A percentile compares a stretch with the other conserved stretches of the same genome.
Evolutionary conservation across 306 rosid species (phyloP).

Genomic region (Prunus persica): DNA sequence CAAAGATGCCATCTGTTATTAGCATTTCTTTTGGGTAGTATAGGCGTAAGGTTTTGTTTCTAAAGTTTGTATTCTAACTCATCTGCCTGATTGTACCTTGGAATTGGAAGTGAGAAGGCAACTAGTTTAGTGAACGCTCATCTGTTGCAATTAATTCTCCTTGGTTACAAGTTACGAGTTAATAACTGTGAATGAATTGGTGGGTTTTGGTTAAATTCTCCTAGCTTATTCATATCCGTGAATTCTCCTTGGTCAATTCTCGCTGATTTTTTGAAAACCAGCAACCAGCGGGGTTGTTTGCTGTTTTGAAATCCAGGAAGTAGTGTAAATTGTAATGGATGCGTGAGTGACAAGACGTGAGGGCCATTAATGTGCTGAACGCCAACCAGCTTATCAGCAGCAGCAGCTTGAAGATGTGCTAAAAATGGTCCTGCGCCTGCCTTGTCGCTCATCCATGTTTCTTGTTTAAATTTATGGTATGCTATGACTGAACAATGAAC

Average conservation of each 20-base stretch:
- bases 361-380: no score
- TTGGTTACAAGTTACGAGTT: no score
- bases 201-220: not conserved
- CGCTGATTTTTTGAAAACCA: not conserved
- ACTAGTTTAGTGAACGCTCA: not conserved
- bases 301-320: not conserved
- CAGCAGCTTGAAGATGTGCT: not conserved
- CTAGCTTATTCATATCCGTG: not conserved
- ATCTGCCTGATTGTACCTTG: not conserved
- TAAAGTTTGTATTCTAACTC: not conserved
- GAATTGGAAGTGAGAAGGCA: not conserved
- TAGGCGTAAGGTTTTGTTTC: not conserved
- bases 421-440: not conserved
- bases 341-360: no score
- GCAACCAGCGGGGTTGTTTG: not conserved
- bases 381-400: no score
- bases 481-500: not conserved
- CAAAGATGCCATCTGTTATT: slow-evolving; percentile 58
- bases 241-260: no score
- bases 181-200: not conserved
- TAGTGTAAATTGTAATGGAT: no score
- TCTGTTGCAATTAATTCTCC: no score
- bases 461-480: not conserved
- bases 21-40: not conserved
- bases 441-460: not conserved